Base-by-base conservation (phyloP, 192 early-diverging fungal species). In the Podila horticola region DNA sequence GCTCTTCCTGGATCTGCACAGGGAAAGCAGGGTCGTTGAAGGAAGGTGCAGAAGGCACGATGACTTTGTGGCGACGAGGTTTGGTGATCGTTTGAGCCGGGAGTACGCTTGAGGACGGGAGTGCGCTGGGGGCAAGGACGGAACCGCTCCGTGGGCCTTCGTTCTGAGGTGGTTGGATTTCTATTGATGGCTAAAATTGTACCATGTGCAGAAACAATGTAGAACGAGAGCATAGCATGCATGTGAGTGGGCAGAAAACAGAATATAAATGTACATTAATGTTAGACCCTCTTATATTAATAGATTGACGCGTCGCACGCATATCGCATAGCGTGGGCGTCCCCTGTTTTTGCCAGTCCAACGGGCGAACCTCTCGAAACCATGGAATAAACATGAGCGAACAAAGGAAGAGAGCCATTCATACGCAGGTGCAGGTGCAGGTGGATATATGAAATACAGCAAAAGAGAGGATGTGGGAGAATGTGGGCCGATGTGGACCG, bases 11-110 rank as follows among this genome's bases (percentile, higher is more conserved):
- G 45, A 81, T 81, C 59, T 81, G 77, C 1, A 81, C 66, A 15
- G 77, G 77, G 29, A 81, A 81, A 1, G 71, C 71, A 49, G 77
- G 60, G 28, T 81, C 77, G n/a, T 81, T 72, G 30, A 72, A 64
- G 11, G 71, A 73, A 0, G 77, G 70, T 2, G 62, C 41, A 3
- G 77, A 73, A 8, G 66, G 66, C 3, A 81, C 71, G 30, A 73
- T 67, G 30, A 81, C 77, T 34, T 81, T 81, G 62, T 81, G 77
- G 1, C 77, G 70, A 28, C 77, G 77, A n/a, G 77, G 77, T 38
- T 81, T 81, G 34, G 77, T 62, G 45, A 81, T 81, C 22, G 45
- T 73, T 29, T 81, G 77, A 45, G 67, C 63, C 9, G 77, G 77
- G 19, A 81, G 50, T 5, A 67, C 36, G 49, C 77, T 81, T 17